Evolutionary conservation across 768 basidiomycete species (phyloP).

Genomic region (Suillus occidentalis): DNA sequence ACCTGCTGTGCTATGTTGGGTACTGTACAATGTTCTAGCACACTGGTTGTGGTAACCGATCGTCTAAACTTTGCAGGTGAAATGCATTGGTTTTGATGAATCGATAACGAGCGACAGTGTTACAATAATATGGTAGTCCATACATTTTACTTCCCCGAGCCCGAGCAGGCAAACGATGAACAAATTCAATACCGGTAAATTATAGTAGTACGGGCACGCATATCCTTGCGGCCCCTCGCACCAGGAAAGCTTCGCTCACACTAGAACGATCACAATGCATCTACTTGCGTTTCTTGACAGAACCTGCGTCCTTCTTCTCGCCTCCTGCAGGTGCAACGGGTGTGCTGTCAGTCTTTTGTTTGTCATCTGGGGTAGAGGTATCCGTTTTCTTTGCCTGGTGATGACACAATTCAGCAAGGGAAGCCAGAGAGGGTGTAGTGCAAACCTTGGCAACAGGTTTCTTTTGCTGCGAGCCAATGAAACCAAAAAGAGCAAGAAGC

Average conservation of each 20-base stretch:
- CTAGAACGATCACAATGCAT: constrained; percentile 4
- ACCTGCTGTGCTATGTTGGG: too few species aligned
- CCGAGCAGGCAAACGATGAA: constrained; percentile 9
- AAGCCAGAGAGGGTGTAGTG: constrained; percentile 2
- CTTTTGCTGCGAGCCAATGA: constrained; percentile 73
- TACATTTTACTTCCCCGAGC: constrained; percentile 24
- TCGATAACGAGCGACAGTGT: not conserved
- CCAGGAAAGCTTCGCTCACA: not conserved
- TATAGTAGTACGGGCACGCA: not conserved
- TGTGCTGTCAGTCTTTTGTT: constrained; percentile 61
- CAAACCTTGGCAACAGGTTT: constrained; percentile 70
- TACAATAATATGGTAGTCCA: constrained; percentile 15
- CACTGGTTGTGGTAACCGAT: too few species aligned
- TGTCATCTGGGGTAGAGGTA: constrained; percentile 59
- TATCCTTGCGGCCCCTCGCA: not conserved
- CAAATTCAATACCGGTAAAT: constrained; percentile 3
- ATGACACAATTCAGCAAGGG: not conserved
- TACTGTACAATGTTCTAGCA: too few species aligned
- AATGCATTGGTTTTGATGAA: not conserved
- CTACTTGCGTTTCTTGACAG: constrained; percentile 76
- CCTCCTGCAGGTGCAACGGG: constrained; percentile 74
- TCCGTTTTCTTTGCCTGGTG: constrained; percentile 78
- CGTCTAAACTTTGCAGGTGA: not conserved
- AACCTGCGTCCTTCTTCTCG: constrained; percentile 68
- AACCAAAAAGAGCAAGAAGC: constrained; percentile 75